phyloP scores from a whole-genome alignment of 2,329 filamentous ascomycete genomes.

The Pezicula radicicola region DNA sequence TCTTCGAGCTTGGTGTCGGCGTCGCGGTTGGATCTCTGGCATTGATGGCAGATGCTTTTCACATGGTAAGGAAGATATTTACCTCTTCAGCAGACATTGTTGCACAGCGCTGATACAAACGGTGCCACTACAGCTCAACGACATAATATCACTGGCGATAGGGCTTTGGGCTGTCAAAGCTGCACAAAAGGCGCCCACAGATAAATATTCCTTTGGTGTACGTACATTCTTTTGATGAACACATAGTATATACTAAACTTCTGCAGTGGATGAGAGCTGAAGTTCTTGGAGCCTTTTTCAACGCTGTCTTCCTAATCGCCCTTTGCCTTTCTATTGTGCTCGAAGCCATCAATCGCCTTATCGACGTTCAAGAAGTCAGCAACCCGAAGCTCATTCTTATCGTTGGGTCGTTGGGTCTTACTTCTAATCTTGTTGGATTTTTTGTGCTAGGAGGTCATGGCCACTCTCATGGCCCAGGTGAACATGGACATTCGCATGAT shows the following conservation, averaged over 20 bases:
- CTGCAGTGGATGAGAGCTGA: conserved; percentile 90
- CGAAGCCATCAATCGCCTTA: conserved; percentile 86
- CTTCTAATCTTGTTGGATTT: conserved; percentile 86
- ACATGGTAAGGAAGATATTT: conserved; percentile 67
- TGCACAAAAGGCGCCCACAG: conserved; percentile 78
- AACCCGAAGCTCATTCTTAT: conserved; percentile 86
- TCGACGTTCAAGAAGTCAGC: conserved; percentile 83
- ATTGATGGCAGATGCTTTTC: conserved; percentile 93
- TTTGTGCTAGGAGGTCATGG: conserved; percentile 91
- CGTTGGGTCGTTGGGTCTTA: conserved; percentile 81
- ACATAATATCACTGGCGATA: conserved; percentile 90
- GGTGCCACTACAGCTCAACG: conserved; percentile 68
- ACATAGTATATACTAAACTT: conserved; percentile 19
- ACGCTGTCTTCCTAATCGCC: conserved; percentile 95
- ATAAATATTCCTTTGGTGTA: conserved; percentile 93
- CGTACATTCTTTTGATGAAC: conserved; percentile 30
- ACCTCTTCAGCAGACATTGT: neutral
- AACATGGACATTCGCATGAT: conserved; percentile 37
- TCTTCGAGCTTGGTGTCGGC: conserved; percentile 82
- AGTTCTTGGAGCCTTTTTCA: conserved; percentile 93
- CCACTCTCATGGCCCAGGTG: conserved; percentile 69
- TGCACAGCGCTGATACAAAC: conserved; percentile 6
- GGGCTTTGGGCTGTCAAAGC: conserved; percentile 94
- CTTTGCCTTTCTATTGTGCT: conserved; percentile 95
- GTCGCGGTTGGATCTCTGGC: conserved; percentile 89